Percentiles rank a stretch among this genome's conserved stretches.
These are phyloP conservation scores for Cocos nucifera DNA, from an alignment of 176 grass and related monocot genomes.

Conservation along the genomic window DNA sequence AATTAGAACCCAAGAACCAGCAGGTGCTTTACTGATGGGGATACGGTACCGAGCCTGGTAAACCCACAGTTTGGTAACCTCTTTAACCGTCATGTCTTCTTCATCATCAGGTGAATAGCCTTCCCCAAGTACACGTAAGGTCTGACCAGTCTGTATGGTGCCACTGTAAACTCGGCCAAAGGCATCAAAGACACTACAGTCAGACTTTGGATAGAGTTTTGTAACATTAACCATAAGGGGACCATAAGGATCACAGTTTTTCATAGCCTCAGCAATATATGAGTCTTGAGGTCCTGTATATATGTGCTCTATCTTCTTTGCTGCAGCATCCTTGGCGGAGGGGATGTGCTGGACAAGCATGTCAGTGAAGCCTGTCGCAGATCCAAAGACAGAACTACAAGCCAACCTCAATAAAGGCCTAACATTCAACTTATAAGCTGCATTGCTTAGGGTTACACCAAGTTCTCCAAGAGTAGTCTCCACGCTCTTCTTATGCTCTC, in stretches of 20 bases:
- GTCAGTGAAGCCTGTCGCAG: constrained; percentile 86
- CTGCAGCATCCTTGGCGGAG: constrained; percentile 73
- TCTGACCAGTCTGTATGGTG: constrained; percentile 87
- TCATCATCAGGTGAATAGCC: constrained; percentile 98
- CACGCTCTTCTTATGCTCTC: constrained; percentile 69
- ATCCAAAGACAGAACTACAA: constrained; percentile 93
- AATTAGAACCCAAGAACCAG: constrained; percentile 99
- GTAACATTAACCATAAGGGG: constrained; percentile 90
- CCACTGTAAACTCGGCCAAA: constrained; percentile 93
- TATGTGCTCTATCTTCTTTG: constrained; percentile 79
- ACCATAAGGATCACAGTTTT: constrained; percentile 72
- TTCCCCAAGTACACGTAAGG: constrained; percentile 86
- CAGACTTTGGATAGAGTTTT: constrained; percentile 88
- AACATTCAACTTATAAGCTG: constrained; percentile 95
- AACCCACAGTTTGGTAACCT: constrained; percentile 97
- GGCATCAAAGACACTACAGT: constrained; percentile 98
- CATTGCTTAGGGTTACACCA: constrained; percentile 79
- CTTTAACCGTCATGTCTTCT: constrained; percentile 98
- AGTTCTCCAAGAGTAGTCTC: constrained; percentile 78
- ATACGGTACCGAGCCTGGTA: constrained; percentile 94
- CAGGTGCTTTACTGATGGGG: constrained; percentile 79
- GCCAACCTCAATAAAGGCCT: constrained; percentile 78
- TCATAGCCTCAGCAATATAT: constrained; percentile 60
- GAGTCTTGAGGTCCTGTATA: constrained; percentile 85
- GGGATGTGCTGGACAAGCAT: constrained; percentile 94